Evolutionary conservation across 345 rosid species (phyloP).

Genomic region (Lumnitzera racemosa): DNA sequence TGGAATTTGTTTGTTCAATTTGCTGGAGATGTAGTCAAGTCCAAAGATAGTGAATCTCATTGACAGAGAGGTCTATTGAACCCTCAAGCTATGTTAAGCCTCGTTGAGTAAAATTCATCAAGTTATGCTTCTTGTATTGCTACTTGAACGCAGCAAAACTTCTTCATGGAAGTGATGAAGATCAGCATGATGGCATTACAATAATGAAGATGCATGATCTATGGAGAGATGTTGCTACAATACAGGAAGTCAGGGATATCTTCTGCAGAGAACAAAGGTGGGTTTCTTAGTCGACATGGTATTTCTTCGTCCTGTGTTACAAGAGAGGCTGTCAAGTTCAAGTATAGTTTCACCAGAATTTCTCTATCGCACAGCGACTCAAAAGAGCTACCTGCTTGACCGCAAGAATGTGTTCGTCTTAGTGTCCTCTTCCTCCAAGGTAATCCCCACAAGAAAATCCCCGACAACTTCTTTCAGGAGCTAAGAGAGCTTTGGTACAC

Average conservation of each 20-base stretch:
- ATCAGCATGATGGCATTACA: conserved; percentile 12
- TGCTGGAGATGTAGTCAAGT: conserved; percentile 12
- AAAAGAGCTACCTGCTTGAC: conserved; percentile 10
- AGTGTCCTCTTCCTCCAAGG: conserved; percentile 23
- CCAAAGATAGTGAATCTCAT: conserved; percentile 2
- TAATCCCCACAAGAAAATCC: conserved; percentile 23
- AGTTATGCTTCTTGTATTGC: conserved; percentile 23
- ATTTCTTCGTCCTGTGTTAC: background rate
- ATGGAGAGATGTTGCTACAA: conserved; percentile 21
- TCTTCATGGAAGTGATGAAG: conserved; percentile 21
- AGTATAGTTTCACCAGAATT: conserved; percentile 8
- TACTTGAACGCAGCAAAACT: conserved; percentile 21
- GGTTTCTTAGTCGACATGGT: conserved; percentile 15
- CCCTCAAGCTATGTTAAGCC: conserved; percentile 20
- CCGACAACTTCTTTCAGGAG: conserved; percentile 16
- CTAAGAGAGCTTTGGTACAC: conserved; percentile 15
- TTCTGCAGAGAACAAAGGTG: conserved; percentile 8
- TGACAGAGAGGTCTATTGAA: conserved; percentile 19
- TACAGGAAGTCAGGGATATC: background rate
- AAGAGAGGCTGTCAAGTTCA: conserved; percentile 1
- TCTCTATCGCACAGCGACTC: conserved; percentile 17
- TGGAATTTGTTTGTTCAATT: conserved; percentile 16
- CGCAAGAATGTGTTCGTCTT: conserved; percentile 10
- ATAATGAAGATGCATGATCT: conserved; percentile 28
- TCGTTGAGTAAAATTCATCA: conserved; percentile 17